Conservation (phyloP, 1,284 basidiomycete species). For the Apiotrichum domesticum region DNA sequence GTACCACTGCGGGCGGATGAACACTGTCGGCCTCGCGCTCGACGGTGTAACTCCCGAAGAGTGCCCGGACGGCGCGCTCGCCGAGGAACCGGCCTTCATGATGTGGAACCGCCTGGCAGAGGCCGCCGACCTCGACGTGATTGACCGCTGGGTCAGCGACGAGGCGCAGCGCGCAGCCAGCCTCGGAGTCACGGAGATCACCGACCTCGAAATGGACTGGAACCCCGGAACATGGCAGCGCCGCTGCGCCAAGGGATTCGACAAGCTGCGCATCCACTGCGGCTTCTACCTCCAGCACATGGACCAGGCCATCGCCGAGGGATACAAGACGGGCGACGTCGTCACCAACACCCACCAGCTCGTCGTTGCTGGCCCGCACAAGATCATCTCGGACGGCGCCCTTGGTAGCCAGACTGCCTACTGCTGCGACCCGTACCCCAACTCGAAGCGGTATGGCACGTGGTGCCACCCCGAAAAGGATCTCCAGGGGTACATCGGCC, state of each 20-base stretch:
- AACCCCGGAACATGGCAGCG: constrained; percentile 27
- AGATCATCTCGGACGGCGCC: constrained; percentile 29
- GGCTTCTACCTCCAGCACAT: constrained; percentile 37
- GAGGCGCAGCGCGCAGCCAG: constrained; percentile 30
- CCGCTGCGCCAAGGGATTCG: constrained; percentile 24
- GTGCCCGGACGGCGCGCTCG: constrained; percentile 14
- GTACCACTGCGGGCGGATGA: constrained; percentile 31
- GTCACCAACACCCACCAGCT: constrained; percentile 26
- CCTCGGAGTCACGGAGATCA: constrained; percentile 34
- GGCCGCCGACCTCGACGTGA: constrained; percentile 17
- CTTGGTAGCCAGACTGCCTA: constrained; percentile 29
- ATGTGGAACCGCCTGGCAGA: constrained; percentile 19
- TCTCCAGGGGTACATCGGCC: constrained; percentile 20
- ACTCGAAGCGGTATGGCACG: constrained; percentile 22
- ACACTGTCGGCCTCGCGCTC: constrained; percentile 22
- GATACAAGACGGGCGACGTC: constrained; percentile 27
- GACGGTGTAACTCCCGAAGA: constrained; percentile 18
- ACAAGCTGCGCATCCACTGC: constrained; percentile 27
- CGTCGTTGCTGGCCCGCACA: constrained; percentile 32
- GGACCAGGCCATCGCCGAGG: constrained; percentile 22
- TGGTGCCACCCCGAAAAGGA: constrained; percentile 19
- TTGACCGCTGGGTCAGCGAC: constrained; percentile 23
- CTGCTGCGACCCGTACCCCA: constrained; percentile 36
- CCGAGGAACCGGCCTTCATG: constrained; percentile 29
- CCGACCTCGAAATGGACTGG: constrained; percentile 36